Conservation (phyloP, 306 rosid genomes). For the Elaeagnus macrophylla region DNA sequence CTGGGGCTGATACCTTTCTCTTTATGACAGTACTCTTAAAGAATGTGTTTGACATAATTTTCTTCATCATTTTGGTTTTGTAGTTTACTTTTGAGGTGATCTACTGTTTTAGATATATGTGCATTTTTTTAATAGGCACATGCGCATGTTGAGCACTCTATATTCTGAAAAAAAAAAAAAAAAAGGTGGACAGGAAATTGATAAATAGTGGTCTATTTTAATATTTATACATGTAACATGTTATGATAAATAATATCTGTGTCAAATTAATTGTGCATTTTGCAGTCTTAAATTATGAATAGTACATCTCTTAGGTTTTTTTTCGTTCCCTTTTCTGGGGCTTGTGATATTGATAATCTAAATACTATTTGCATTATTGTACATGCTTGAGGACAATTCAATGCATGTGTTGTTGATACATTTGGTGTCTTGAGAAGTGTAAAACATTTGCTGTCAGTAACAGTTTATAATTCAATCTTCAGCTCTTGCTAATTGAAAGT, state of each 20-base stretch:
- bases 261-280: too few relatives aligned
- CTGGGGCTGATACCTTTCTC: not conserved
- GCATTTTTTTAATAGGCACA: not conserved
- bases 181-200: too few relatives aligned
- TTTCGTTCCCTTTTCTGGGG: too few relatives aligned
- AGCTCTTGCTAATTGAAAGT: conserved; percentile 10
- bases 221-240: too few relatives aligned
- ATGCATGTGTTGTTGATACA: not conserved
- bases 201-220: too few relatives aligned
- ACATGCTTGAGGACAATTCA: too few relatives aligned
- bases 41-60: not conserved
- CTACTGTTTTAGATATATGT: not conserved
- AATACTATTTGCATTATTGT: too few relatives aligned
- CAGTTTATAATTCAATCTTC: conserved; percentile 2
- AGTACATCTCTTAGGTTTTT: too few relatives aligned
- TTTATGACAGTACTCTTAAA: not conserved
- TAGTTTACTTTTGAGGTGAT: not conserved
- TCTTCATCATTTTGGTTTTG: not conserved
- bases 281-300: too few relatives aligned
- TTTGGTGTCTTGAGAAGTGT: not conserved
- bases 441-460: not conserved
- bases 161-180: too few relatives aligned
- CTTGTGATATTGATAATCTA: too few relatives aligned
- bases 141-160: not conserved
- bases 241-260: too few relatives aligned